Percentiles rank a stretch among this genome's conserved stretches.
phyloP scores from a whole-genome alignment of 164 flowering plant genomes.

The Piper longum region DNA sequence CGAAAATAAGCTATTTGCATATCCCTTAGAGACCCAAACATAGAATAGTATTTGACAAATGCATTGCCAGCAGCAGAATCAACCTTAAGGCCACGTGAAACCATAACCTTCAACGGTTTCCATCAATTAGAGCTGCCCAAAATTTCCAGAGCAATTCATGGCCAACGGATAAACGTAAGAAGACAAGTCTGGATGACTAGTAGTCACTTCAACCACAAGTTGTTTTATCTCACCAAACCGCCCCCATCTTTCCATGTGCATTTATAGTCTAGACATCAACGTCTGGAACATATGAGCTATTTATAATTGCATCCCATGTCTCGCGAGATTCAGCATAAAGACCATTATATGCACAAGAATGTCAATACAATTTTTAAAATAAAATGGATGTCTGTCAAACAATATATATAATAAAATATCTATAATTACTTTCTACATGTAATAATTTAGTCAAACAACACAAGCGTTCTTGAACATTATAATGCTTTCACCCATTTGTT shows the following conservation, averaged over 20 bases:
- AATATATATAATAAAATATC: too few species aligned
- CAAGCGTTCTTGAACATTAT: too few species aligned
- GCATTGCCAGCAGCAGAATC: conserved; percentile 62
- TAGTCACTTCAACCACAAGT: conserved; percentile 29
- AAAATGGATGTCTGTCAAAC: too few species aligned
- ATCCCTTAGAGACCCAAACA: conserved; percentile 43
- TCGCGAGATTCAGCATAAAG: conserved; percentile 24
- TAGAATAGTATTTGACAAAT: conserved; percentile 39
- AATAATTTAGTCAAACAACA: too few species aligned
- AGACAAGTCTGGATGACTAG: conserved; percentile 21
- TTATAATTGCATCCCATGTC: conserved; percentile 48
- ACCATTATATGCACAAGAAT: conserved; percentile 44
- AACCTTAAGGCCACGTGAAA: conserved; percentile 36
- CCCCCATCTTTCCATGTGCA: conserved; percentile 39
- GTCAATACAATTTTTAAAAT: too few species aligned
- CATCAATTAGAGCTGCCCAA: conserved; percentile 61
- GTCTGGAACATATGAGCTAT: conserved; percentile 45
- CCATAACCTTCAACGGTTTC: conserved; percentile 47
- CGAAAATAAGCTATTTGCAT: conserved; percentile 68
- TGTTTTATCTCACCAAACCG: conserved; percentile 28
- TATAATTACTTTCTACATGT: too few species aligned
- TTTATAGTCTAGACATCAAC: conserved; percentile 25
- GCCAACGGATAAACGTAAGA: conserved; percentile 35
- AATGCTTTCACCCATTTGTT: too few species aligned
- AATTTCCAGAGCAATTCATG: conserved; percentile 52